Evolutionary conservation across 2,329 filamentous ascomycete species (phyloP).

Genomic region (Aspergillus pseudotamarii): DNA sequence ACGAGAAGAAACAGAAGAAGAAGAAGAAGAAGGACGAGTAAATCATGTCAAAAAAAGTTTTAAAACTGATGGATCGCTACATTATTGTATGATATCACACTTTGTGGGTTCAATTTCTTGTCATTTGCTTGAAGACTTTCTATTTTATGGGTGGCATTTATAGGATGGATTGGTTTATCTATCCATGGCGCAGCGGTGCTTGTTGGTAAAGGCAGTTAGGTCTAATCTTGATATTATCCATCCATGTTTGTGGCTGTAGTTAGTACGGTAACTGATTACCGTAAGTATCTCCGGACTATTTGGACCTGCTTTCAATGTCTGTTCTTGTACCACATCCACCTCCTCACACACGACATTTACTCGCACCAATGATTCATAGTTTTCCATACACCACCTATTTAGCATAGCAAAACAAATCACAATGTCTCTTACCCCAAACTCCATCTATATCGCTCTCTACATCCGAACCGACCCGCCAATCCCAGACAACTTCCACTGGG

Average conservation of each 20-base stretch:
- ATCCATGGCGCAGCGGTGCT: slow-evolving; percentile 36
- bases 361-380: background rate
- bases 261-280: background rate
- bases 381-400: background rate
- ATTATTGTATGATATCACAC: slow-evolving; percentile 49
- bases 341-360: background rate
- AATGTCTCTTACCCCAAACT: slow-evolving; percentile 10
- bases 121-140: slow-evolving; percentile 28
- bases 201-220: slow-evolving; percentile 29
- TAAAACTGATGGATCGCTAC: slow-evolving; percentile 27
- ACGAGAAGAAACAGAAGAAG: slow-evolving; percentile 50
- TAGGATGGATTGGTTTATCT: slow-evolving; percentile 30
- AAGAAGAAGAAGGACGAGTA: slow-evolving; percentile 65
- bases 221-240: slow-evolving; percentile 23
- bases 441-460: slow-evolving; percentile 30
- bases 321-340: background rate
- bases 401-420: background rate
- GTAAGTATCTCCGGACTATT: background rate
- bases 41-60: slow-evolving; percentile 22
- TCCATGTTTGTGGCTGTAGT: background rate
- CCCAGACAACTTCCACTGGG: slow-evolving; percentile 35
- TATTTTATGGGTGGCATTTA: slow-evolving; percentile 39
- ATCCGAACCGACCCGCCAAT: slow-evolving; percentile 27
- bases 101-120: slow-evolving; percentile 32
- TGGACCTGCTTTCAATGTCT: background rate